A percentile compares a stretch with the other conserved stretches of the same genome.
Conservation (phyloP, 495 filamentous ascomycete species). For the Hyaloscypha bicolor region DNA sequence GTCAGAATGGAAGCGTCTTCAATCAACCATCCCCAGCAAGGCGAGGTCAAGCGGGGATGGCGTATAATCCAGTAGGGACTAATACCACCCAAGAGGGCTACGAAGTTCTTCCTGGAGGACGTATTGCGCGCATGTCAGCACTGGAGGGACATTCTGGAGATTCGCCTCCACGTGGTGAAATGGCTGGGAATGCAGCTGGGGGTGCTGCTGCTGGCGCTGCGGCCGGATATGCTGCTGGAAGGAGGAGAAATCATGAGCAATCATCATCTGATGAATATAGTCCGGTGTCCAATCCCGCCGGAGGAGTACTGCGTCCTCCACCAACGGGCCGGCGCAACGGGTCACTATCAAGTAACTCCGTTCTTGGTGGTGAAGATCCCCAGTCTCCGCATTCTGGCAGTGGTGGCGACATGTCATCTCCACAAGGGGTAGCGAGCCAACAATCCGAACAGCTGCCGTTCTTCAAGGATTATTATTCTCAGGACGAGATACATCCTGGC, state of each 20-base stretch:
- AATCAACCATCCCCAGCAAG: constrained; percentile 86
- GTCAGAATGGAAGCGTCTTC: constrained; percentile 66
- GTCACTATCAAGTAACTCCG: constrained; percentile 87
- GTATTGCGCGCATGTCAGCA: constrained; percentile 95
- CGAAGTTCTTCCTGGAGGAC: constrained; percentile 79
- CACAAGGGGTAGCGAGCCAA: constrained; percentile 78
- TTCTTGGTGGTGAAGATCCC: constrained; percentile 68
- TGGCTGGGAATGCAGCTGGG: constrained; percentile 37
- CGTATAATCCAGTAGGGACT: constrained; percentile 34
- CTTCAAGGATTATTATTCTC: constrained; percentile 99
- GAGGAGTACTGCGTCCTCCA: constrained; percentile 57
- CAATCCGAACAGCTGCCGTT: constrained; percentile 92
- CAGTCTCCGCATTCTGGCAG: constrained; percentile 75
- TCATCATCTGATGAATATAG: constrained; percentile 85
- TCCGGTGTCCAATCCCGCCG: constrained; percentile 68
- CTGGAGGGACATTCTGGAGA: constrained; percentile 71
- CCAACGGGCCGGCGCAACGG: constrained; percentile 75
- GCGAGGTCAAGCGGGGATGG: constrained; percentile 42
- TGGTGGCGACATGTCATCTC: constrained; percentile 77
- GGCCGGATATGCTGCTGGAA: constrained; percentile 42
- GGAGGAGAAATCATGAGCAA: constrained; percentile 63
- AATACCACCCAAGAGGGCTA: constrained; percentile 57
- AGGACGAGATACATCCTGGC: constrained; percentile 90
- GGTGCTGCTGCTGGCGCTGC: constrained; percentile 45
- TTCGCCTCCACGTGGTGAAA: constrained; percentile 51